These are phyloP conservation scores for Tricholoma bakamatsutake DNA, from an alignment of 768 basidiomycete species.

Conservation along the genomic window DNA sequence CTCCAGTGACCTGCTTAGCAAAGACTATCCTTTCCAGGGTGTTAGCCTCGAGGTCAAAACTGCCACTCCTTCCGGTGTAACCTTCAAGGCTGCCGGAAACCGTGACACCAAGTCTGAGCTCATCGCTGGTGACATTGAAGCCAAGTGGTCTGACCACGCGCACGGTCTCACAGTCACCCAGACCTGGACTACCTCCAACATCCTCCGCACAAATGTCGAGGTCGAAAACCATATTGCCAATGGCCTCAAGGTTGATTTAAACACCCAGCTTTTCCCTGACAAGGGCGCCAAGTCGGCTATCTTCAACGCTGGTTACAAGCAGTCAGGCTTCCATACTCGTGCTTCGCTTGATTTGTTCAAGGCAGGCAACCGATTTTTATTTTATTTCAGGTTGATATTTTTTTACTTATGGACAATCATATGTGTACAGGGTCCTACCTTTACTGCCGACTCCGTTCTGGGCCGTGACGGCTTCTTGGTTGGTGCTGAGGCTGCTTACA, in stretches of 20 bases:
- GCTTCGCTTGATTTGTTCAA: slow-evolving; percentile 91
- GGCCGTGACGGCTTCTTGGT: slow-evolving; percentile 97
- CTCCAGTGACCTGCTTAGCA: slow-evolving; percentile 87
- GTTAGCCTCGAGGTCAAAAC: slow-evolving; percentile 82
- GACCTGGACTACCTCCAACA: slow-evolving; percentile 93
- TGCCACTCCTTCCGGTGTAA: slow-evolving; percentile 79
- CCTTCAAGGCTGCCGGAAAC: slow-evolving; percentile 88
- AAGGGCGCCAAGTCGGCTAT: slow-evolving; percentile 83
- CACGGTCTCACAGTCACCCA: slow-evolving; percentile 94
- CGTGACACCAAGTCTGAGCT: slow-evolving; percentile 66
- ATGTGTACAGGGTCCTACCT: slow-evolving; percentile 76
- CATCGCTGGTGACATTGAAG: slow-evolving; percentile 91
- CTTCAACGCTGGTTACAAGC: slow-evolving; percentile 87
- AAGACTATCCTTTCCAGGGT: slow-evolving; percentile 83
- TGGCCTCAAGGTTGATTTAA: slow-evolving; percentile 93
- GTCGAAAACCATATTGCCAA: slow-evolving; percentile 96
- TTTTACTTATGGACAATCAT: not conserved
- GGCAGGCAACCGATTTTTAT: slow-evolving; percentile 40
- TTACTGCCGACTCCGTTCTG: slow-evolving; percentile 92
- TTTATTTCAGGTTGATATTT: not conserved
- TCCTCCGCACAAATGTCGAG: slow-evolving; percentile 88
- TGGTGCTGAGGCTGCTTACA: slow-evolving; percentile 95
- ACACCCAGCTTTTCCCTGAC: slow-evolving; percentile 78
- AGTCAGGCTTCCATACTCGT: slow-evolving; percentile 90
- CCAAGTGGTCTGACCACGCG: slow-evolving; percentile 86